Conservation (phyloP, 768 basidiomycete genomes). For the Ramaria sp. region DNA sequence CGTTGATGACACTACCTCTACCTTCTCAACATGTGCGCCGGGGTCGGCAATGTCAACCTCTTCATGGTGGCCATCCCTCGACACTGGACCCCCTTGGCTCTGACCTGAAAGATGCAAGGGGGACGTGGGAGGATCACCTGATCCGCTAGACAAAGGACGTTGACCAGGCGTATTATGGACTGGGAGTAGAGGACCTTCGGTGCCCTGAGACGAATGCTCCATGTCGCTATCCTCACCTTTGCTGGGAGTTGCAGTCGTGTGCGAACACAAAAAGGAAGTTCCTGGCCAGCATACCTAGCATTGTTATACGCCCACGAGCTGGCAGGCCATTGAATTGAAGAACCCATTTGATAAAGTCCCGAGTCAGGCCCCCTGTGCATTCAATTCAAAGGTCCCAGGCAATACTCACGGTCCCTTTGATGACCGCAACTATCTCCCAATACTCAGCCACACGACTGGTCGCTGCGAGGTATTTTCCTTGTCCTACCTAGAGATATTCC, state of each 20-base stretch:
- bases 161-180: neutral
- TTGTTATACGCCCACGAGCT: neutral
- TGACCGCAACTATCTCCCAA: too few species aligned
- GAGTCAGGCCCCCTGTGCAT: neutral
- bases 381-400: neutral
- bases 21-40: neutral
- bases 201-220: neutral
- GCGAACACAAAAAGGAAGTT: too few species aligned
- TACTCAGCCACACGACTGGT: too few species aligned
- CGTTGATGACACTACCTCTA: neutral
- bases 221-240: neutral
- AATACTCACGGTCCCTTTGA: too few species aligned
- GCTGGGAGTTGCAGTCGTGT: neutral
- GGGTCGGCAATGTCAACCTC: too few species aligned
- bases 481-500: neutral
- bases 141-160: neutral
- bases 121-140: neutral
- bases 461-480: neutral
- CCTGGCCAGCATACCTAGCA: neutral
- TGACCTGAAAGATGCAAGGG: neutral
- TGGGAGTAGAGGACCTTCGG: neutral
- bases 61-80: neutral
- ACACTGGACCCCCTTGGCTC: neutral
- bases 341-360: neutral
- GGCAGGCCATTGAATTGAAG: neutral